phyloP scores from a whole-genome alignment of 495 filamentous ascomycete genomes.

The Thermochaetoides thermophila region DNA sequence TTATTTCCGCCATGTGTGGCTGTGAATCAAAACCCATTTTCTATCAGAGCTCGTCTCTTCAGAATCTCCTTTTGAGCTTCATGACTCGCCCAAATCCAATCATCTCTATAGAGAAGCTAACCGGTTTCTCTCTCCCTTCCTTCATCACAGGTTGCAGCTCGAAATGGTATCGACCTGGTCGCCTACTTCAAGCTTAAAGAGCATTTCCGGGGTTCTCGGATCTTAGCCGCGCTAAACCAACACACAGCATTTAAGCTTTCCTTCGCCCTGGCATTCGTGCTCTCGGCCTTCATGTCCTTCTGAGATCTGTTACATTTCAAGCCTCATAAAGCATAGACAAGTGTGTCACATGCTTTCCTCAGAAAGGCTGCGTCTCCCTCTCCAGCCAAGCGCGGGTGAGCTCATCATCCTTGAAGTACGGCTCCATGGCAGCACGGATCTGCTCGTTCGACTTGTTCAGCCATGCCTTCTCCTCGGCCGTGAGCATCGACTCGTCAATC shows the following conservation, averaged over 20 bases:
- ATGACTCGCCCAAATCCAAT: background rate
- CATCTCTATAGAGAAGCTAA: too few species aligned
- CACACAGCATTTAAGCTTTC: conserved; percentile 65
- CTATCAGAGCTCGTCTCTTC: too few species aligned
- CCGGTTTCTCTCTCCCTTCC: background rate
- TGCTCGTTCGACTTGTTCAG: conserved; percentile 75
- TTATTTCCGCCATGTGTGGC: too few species aligned
- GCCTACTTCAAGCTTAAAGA: conserved; percentile 23
- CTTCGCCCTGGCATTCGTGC: conserved; percentile 61
- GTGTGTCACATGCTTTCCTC: background rate
- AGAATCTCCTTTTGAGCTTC: background rate
- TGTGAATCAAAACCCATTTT: too few species aligned
- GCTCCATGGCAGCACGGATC: conserved; percentile 67
- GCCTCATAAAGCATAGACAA: too few species aligned
- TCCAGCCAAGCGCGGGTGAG: conserved; percentile 65
- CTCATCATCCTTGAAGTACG: conserved; percentile 60
- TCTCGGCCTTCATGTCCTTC: conserved; percentile 59
- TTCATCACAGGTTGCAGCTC: conserved; percentile 45
- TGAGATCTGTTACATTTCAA: too few species aligned
- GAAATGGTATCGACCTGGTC: conserved; percentile 55
- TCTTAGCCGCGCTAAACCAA: conserved; percentile 41
- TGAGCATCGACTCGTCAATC: conserved; percentile 62
- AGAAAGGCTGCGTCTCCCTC: conserved; percentile 58
- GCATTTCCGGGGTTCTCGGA: conserved; percentile 37
- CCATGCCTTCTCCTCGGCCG: conserved; percentile 67